Evolutionary conservation across 768 basidiomycete genomes (phyloP).

Genomic region (Coprinopsis marcescibilis): DNA sequence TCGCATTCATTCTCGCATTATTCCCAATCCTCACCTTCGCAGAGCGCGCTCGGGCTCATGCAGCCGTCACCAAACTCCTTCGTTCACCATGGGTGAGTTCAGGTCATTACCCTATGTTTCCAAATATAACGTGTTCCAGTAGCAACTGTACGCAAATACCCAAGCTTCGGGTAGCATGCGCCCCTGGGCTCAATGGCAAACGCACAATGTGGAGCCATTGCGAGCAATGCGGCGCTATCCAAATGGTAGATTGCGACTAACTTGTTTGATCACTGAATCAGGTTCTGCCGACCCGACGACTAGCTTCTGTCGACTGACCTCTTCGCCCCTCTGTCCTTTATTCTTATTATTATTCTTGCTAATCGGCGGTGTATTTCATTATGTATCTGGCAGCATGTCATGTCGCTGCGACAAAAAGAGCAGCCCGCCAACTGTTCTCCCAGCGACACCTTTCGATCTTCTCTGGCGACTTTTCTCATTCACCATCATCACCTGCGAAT

Average conservation of each 20-base stretch:
- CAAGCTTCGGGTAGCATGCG: slow-evolving; percentile 75
- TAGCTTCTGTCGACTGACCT: background rate
- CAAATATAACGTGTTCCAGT: slow-evolving; percentile 4
- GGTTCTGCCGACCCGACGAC: no score
- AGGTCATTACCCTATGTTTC: background rate
- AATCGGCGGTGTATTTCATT: slow-evolving; percentile 1
- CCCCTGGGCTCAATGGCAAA: slow-evolving; percentile 60
- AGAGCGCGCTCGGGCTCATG: slow-evolving; percentile 51
- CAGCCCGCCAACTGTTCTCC: background rate
- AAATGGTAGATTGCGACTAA: slow-evolving; percentile 77
- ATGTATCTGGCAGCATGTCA: background rate
- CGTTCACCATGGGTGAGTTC: slow-evolving; percentile 65
- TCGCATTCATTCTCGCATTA: slow-evolving; percentile 39
- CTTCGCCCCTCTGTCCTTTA: background rate
- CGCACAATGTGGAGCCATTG: slow-evolving; percentile 86
- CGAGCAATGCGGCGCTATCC: slow-evolving; percentile 84
- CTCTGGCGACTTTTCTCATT: slow-evolving; percentile 12
- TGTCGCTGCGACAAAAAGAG: background rate
- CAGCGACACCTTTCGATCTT: background rate
- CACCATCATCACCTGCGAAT: no score
- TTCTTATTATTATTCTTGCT: slow-evolving; percentile 6
- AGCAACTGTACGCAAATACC: slow-evolving; percentile 78
- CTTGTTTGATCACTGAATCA: no score
- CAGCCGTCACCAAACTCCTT: slow-evolving; percentile 54
- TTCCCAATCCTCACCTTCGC: slow-evolving; percentile 35